Conservation (phyloP, 2,329 filamentous ascomycete species). For the Hypocrella siamensis region DNA sequence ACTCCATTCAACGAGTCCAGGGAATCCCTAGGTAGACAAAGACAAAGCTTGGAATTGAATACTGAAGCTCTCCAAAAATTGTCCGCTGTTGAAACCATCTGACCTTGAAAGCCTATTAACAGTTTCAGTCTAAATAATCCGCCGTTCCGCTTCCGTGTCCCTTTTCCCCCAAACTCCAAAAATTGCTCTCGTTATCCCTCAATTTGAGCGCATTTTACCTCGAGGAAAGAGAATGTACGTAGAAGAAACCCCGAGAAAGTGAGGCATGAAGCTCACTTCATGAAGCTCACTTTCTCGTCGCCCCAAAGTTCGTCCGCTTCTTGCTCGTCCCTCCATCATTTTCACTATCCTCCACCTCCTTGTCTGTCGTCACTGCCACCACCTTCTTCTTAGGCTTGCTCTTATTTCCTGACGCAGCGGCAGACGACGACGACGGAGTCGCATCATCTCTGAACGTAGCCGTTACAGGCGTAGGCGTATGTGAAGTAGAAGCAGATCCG, state of each 20-base stretch:
- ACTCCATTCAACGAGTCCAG: too few species aligned
- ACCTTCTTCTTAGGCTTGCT: slow-evolving; percentile 37
- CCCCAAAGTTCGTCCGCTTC: slow-evolving; percentile 42
- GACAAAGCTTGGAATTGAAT: too few species aligned
- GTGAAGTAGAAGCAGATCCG: slow-evolving; percentile 26
- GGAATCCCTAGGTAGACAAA: too few species aligned
- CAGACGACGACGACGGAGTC: slow-evolving; percentile 43
- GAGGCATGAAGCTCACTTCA: not conserved
- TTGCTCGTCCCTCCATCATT: slow-evolving; percentile 36
- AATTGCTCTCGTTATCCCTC: too few species aligned
- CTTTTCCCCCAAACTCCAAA: too few species aligned
- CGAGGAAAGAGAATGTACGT: too few species aligned
- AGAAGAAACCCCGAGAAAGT: not conserved
- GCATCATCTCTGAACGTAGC: slow-evolving; percentile 34
- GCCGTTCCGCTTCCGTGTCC: too few species aligned
- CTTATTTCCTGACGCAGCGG: slow-evolving; percentile 29
- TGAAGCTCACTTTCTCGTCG: slow-evolving; percentile 33
- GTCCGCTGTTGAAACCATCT: too few species aligned
- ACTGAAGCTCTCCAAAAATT: too few species aligned
- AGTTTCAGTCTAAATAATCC: too few species aligned
- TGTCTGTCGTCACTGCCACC: slow-evolving; percentile 6
- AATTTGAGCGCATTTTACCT: too few species aligned
- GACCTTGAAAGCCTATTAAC: too few species aligned
- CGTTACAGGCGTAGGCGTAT: slow-evolving; percentile 39
- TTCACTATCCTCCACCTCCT: slow-evolving; percentile 39